Base-by-base conservation (phyloP, 176 grass and related monocot species). In the Miscanthus lutarioriparius region DNA sequence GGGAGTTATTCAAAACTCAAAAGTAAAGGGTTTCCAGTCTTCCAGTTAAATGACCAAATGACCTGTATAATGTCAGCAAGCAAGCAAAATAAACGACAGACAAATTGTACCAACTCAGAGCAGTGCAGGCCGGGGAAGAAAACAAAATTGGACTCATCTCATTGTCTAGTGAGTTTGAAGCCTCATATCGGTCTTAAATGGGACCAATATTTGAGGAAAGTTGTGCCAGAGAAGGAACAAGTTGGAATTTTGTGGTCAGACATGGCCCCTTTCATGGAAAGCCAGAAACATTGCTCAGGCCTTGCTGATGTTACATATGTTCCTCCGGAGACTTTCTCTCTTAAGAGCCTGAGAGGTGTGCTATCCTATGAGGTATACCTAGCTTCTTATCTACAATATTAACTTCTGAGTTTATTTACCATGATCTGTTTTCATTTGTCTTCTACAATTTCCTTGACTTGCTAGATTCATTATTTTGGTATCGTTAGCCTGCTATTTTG, bases 11-110 rank as follows among this genome's bases (percentile, higher is more conserved):
- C 26, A 76, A 59, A 82, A 22, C 20, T 40, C 20, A 53, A 59
- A 82, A 22, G 20, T 32, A 76, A 47, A 72, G 78, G 73, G 22
- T 48, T 74, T 87, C 8, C 44, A 76, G 65, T 12, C 79, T 51
- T 80, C 4, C n/a, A 68, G 19, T 73, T 77, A 47, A 83, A 88
- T 65, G 49, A 87, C 47, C 74, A 85, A 80, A 93, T 91, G 94
- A 96, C 94, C 67, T 93, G 87, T 84, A 88, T 78, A 87, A 96
- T 93, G 94, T 89, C 94, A 87, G 84, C 91, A 77, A 87, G 89
- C 78, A 92, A 91, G 74, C 94, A 93, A 79, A 96, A 91, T 75
- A 96, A 92, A 74, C 94, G 94, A 5, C 74, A 91, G 22, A 86
- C 78, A 82, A 91, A 78, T 80, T 90, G 74, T 48, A 93, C 77